Evolutionary conservation across 108 stramenopile species (phyloP).

Genomic region (Fragilariopsis cylindrus): DNA sequence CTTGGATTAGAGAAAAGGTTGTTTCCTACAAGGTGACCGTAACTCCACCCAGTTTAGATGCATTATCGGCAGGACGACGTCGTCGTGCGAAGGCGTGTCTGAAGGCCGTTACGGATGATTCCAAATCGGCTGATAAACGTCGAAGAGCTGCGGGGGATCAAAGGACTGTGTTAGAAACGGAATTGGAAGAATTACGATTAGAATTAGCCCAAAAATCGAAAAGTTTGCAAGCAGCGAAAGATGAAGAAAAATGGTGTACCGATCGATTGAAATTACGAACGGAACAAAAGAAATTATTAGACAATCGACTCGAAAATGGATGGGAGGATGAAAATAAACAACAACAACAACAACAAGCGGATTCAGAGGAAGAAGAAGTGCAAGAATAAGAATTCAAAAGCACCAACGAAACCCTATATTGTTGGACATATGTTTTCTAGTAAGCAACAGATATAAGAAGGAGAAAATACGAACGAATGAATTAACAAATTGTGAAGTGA

Average conservation of each 20-base stretch:
- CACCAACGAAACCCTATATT: too few species aligned
- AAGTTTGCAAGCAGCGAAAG: constrained; percentile 47
- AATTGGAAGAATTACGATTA: constrained; percentile 53
- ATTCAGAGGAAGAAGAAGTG: too few species aligned
- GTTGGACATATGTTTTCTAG: too few species aligned
- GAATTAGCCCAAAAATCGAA: constrained; percentile 66
- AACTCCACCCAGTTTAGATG: constrained; percentile 63
- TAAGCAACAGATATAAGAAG: too few species aligned
- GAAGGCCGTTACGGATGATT: constrained; percentile 62
- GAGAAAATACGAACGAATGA: too few species aligned
- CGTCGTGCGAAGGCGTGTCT: constrained; percentile 76
- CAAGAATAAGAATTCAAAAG: too few species aligned
- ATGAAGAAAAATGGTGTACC: constrained; percentile 69
- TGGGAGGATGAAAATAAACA: constrained; percentile 71
- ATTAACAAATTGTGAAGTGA: too few species aligned
- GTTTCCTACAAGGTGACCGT: constrained; percentile 78
- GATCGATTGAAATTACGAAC: constrained; percentile 56
- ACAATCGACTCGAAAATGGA: constrained; percentile 58
- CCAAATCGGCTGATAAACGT: constrained; percentile 40
- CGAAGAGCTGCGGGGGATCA: constrained; percentile 39
- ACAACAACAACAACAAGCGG: too few species aligned
- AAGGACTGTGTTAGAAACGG: constrained; percentile 37
- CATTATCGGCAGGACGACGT: constrained; percentile 65
- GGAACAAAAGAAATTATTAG: constrained; percentile 59
- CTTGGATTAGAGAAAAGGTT: constrained; percentile 86